Evolutionary conservation across 345 rosid species (phyloP), one percentile per base, ranked within the genome.

Genomic region (Stellera chamaejasme): DNA sequence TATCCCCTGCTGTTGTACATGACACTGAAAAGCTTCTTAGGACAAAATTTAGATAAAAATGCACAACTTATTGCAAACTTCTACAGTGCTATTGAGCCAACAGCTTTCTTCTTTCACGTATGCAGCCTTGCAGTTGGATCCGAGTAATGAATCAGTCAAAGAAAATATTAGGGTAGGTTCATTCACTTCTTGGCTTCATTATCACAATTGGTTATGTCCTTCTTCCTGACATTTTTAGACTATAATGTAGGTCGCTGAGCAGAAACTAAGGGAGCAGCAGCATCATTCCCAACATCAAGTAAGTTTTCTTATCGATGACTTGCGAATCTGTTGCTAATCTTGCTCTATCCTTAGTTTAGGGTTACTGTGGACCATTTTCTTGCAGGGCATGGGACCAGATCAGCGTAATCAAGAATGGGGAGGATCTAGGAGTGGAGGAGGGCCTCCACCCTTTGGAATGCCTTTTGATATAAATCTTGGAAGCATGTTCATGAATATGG

Each of bases 41-140:
- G 9, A 32, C 9, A 32, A 32, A 4, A 32, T 32, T 32, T 5
- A 32, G 39, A 32, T 32, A 32, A 32, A 8, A 32, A 32, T 32
- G 39, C 39, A 19, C 23, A 19, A 19, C 23, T 19, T 19, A 19
- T 32, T 32, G 39, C 39, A 32, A 4, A 32, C 39, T 32, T 5
- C 39, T 5, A 3, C 23, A 19, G 23, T 19, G 23, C 39, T 32
- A 32, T 32, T 32, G 57, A 61, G 28, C 51, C 41, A 62, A 42
- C 45, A 64, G 16, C 49, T 43, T 47, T 58, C 52, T 64, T 56
- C 32, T 69, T 52, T 45, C 45, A 14, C 57, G 47, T 44, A 9
- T 80, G 63, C 87, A 87, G 96, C 91, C 58, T 78, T 87, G 84
- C 78, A 69, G 60, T 60, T 87, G 75, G 94, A 90, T 71, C 96